Base-by-base conservation (phyloP, 2,329 filamentous ascomycete genomes). In the Ophiostoma sp. region DNA sequence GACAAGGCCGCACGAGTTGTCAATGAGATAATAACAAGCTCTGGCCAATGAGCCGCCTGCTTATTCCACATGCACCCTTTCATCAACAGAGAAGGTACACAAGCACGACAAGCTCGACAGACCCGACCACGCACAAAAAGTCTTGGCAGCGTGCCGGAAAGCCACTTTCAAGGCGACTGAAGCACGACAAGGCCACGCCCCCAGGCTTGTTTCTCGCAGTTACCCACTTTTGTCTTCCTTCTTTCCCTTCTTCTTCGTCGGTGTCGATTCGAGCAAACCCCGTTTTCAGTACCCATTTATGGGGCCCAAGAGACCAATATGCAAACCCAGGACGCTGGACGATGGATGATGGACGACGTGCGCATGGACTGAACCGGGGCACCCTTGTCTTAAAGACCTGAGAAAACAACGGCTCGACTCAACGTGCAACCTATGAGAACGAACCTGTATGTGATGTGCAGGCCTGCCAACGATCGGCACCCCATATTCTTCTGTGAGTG, bases 21-120 rank as follows among this genome's bases (percentile, higher is more conserved):
- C 15, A 2, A n/a, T n/a, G n/a, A n/a, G n/a, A n/a, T n/a, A n/a
- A n/a, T n/a, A 8, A 63, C 4, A 36, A 28, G 11, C 12, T 15
- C 28, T 45, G 48, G 22, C 70, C 70, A 72, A 72, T 72, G 61
- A 68, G 70, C 61, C 70, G 61, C 48, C n/a, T 55, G 61, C 45
- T 66, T 68, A 72, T 66, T 72, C 61, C 70, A 72, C 70, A 72
- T 72, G 70, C 61, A 19, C 22, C 39, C 8, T 45, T 28, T 28
- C 48, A 61, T 12, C 25, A 19, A 28, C 15, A 66, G 31, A 48
- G n/a, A 45, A 31, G 22, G 63, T 50, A 45, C 25, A 33, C 33
- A 42, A 42, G 36, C 19, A 42, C 9, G 12, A 59, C 28, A 61
- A 36, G 17, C 57, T 61, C 57, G 4, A 55, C 11, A 55, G 22